Base-by-base conservation (phyloP, 306 rosid species). In the Ochetophila trinervis region DNA sequence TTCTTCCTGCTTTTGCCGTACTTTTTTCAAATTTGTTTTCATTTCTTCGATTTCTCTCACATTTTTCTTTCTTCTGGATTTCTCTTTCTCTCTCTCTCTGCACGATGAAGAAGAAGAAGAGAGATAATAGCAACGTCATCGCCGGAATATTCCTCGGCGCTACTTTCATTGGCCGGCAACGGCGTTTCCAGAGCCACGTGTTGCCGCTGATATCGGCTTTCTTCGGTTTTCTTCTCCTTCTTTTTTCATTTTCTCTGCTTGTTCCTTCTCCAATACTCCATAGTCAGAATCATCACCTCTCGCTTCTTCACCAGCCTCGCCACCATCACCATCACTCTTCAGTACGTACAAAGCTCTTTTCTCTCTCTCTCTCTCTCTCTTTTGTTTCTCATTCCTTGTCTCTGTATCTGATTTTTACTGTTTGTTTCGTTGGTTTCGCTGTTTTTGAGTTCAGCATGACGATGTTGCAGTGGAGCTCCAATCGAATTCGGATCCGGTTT, bases 161-260 rank as follows among this genome's bases (percentile, higher is more conserved):
- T 21, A 53, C 70, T 36, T 60, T 83, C 56, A 53, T 81, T 48
- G 74, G 78, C 19, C 76, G 74, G 0, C 47, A 62, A 18, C 80
- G 83, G 14, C 75, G 68, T 15, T 48, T 77, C 16, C 82, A 68
- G 51, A 63, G 72, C 68, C 78, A 75, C 35, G 53, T 78, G 62
- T 85, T 76, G 24, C 79, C 85, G 17, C 74, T 91, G 65, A 36
- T 87, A 58, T 83, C 84, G 17, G 85, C 86, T 40, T 36, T 85
- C 58, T 80, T 83, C 53, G 83, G 76, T 3, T 82, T 69, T 74
- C 63, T 89, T 9, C 81, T 92, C 18, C 71, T 92, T 36, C 61
- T 87, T 52, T 69, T 64, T 36, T 61, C 83, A 7, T 70, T 81
- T 76, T 75, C 87, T 53, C 69, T 84, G 1, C 80, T 84, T 47